Evolutionary conservation across 1,284 basidiomycete species (phyloP).

Genomic region (Vanrija sp.): DNA sequence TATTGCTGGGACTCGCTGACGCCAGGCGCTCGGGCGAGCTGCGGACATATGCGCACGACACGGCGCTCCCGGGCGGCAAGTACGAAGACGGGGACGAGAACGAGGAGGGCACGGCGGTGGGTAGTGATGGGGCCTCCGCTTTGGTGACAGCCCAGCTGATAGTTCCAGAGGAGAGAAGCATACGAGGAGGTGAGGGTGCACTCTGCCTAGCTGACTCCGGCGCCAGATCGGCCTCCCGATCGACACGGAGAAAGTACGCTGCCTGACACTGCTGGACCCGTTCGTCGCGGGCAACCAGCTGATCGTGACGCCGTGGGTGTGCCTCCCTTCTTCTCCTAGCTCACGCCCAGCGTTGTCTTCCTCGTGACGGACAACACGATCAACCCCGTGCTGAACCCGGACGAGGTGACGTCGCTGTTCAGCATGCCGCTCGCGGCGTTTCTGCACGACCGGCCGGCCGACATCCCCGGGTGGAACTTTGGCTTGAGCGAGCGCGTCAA

Average conservation of each 20-base stretch:
- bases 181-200: conserved; percentile 59
- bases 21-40: conserved; percentile 60
- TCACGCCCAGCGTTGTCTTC: conserved; percentile 64
- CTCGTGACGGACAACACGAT: conserved; percentile 61
- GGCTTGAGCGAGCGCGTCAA: conserved; percentile 27
- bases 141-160: background rate
- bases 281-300: conserved; percentile 67
- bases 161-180: conserved; percentile 62
- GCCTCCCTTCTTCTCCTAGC: background rate
- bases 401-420: conserved; percentile 73
- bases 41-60: conserved; percentile 74
- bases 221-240: conserved; percentile 70
- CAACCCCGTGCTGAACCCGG: conserved; percentile 70
- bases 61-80: conserved; percentile 76
- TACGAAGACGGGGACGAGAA: conserved; percentile 64
- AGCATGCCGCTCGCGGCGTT: conserved; percentile 74
- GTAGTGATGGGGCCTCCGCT: conserved; percentile 28
- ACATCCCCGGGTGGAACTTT: conserved; percentile 52
- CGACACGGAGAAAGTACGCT: conserved; percentile 63
- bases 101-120: conserved; percentile 73
- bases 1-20: conserved; percentile 47
- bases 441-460: conserved; percentile 61
- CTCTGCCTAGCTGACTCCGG: background rate
- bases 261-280: conserved; percentile 70
- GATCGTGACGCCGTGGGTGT: conserved; percentile 71